Evolutionary conservation across 78 protist species (phyloP).

Genomic region (Andalucia godoyi): DNA sequence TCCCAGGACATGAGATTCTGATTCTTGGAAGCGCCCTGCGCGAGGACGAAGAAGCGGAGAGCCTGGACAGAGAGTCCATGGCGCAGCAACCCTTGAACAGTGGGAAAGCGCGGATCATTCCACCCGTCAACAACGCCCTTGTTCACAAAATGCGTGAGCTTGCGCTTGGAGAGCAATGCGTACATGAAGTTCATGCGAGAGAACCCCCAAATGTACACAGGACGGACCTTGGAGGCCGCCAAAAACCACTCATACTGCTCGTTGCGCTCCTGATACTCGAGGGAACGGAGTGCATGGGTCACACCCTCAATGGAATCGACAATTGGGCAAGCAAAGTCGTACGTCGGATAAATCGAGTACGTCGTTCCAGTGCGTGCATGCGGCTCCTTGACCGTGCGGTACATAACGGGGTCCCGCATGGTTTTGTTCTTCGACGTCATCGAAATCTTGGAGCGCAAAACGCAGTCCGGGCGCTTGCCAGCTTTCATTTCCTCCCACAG

Average conservation of each 20-base stretch:
- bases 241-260: conserved; percentile 70
- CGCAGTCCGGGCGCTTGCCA: conserved; percentile 60
- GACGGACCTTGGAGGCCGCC: conserved; percentile 50
- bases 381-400: conserved; percentile 50
- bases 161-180: conserved; percentile 89
- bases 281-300: conserved; percentile 90
- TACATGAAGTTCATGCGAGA: conserved; percentile 71
- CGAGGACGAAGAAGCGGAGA: conserved; percentile 54
- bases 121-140: conserved; percentile 79
- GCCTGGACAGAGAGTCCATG: conserved; percentile 89
- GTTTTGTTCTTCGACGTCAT: conserved; percentile 32
- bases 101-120: conserved; percentile 97
- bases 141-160: conserved; percentile 79
- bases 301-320: conserved; percentile 91
- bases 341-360: conserved; percentile 90
- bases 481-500: conserved; percentile 74
- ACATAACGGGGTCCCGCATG: conserved; percentile 94
- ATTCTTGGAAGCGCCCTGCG: conserved; percentile 58
- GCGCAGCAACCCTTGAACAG: conserved; percentile 85
- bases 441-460: conserved; percentile 85
- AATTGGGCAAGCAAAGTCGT: conserved; percentile 96
- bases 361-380: conserved; percentile 63
- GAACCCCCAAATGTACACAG: conserved; percentile 32
- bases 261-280: conserved; percentile 91
- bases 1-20: conserved; percentile 53